Evolutionary conservation across 441 rosid species (phyloP).

Genomic region (Pelargonium fulgidum): DNA sequence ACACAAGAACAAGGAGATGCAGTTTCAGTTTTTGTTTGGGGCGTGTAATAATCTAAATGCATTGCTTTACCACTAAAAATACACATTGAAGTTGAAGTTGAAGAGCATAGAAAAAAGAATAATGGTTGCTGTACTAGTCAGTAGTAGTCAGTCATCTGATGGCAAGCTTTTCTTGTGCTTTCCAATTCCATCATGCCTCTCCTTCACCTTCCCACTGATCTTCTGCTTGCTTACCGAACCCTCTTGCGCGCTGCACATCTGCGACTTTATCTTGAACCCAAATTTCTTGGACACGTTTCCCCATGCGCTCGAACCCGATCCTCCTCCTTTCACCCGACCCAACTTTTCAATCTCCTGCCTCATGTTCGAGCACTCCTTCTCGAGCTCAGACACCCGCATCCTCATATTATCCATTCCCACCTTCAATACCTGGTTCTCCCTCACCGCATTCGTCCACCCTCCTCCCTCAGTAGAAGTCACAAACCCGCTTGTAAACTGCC

Average conservation of each 20-base stretch:
- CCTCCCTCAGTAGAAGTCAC: constrained; percentile 62
- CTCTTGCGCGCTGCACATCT: constrained; percentile 93
- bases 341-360: constrained; percentile 92
- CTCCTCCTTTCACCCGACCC: constrained; percentile 55
- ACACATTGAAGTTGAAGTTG: no score
- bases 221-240: constrained; percentile 71
- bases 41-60: no score
- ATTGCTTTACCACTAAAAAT: no score
- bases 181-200: constrained; percentile 29
- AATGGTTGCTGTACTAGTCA: no score
- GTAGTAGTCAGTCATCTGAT: no score
- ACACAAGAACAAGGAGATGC: no score
- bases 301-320: constrained; percentile 19
- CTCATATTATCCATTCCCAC: constrained; percentile 98
- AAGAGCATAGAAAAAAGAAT: no score
- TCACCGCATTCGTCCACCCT: constrained; percentile 83
- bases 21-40: no score
- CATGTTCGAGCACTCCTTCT: constrained; percentile 87
- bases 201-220: constrained; percentile 46
- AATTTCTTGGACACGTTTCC: not conserved
- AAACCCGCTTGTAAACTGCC: constrained; percentile 67
- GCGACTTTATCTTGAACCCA: constrained; percentile 79
- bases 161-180: constrained; percentile 50
- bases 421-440: constrained; percentile 92
- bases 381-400: constrained; percentile 80